A percentile compares a stretch with the other conserved stretches of the same genome.
Conservation (phyloP, 1,139 yeast genomes). For the Kurtzmaniella quercitrusa region DNA sequence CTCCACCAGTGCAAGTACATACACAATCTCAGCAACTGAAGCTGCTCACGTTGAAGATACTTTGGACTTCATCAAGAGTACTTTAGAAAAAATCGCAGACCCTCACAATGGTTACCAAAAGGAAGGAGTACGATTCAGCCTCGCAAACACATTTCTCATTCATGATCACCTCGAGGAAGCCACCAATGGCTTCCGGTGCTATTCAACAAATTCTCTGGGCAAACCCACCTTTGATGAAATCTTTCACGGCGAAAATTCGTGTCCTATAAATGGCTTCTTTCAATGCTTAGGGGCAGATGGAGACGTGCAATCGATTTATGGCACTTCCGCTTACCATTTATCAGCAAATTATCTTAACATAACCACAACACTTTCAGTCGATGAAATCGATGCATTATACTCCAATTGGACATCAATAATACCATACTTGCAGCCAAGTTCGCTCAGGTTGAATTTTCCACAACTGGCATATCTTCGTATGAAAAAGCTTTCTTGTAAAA, state of each 20-base stretch:
- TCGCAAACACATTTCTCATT: not conserved
- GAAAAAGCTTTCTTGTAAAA: not conserved
- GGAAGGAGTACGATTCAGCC: not conserved
- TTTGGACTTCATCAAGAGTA: not conserved
- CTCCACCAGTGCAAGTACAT: not conserved
- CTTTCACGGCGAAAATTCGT: not conserved
- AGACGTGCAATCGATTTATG: not conserved
- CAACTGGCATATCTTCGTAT: not conserved
- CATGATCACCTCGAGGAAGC: not conserved
- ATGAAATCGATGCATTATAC: not conserved
- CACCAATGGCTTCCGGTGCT: not conserved
- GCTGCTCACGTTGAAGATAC: not conserved
- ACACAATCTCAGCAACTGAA: not conserved
- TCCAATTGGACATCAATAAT: not conserved
- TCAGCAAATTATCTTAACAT: not conserved
- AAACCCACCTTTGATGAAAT: not conserved
- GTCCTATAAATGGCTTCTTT: constrained; percentile 1
- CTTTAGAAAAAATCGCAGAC: not conserved
- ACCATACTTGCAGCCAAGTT: not conserved
- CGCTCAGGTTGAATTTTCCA: not conserved
- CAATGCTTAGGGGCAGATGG: not conserved
- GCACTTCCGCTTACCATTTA: not conserved
- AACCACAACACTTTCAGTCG: not conserved
- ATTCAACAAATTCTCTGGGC: not conserved
- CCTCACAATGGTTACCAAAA: not conserved